These are phyloP conservation scores for Stipa capillata DNA, from an alignment of 176 grass and related monocot genomes.

Conservation along the genomic window DNA sequence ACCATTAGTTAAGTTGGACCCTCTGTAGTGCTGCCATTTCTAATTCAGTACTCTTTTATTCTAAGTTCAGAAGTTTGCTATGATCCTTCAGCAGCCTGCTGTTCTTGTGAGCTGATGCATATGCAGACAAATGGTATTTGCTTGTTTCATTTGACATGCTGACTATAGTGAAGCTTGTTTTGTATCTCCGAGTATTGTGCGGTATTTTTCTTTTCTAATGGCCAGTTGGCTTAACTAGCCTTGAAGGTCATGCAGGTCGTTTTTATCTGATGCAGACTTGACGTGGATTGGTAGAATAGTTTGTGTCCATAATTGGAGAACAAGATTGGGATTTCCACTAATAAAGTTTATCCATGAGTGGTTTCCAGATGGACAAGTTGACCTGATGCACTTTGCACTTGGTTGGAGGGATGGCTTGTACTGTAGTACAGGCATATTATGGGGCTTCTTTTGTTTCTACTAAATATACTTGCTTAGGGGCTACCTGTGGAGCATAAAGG, in stretches of 20 bases:
- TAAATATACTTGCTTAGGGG: too few species aligned
- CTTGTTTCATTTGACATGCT: not conserved
- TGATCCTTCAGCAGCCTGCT: not conserved
- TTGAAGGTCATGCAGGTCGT: not conserved
- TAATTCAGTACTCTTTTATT: not conserved
- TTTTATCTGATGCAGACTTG: not conserved
- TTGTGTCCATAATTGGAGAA: not conserved
- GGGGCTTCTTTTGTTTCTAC: not conserved
- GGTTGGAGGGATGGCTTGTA: not conserved
- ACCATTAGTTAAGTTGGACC: too few species aligned
- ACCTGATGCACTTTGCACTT: not conserved
- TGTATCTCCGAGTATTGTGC: not conserved
- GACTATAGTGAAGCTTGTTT: not conserved
- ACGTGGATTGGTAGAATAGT: not conserved
- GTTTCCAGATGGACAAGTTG: slow-evolving; percentile 20
- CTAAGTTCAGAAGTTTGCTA: not conserved
- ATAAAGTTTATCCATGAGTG: slow-evolving; percentile 13
- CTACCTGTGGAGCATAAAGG: too few species aligned
- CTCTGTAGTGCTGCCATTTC: not conserved
- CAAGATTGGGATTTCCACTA: slow-evolving; percentile 2
- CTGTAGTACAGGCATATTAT: too few species aligned
- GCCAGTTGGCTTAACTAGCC: not conserved
- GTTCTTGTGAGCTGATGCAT: not conserved
- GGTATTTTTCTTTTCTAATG: not conserved
- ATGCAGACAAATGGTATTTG: not conserved